phyloP scores from a whole-genome alignment of 176 grass and related monocot genomes.

The Musa acuminata region DNA sequence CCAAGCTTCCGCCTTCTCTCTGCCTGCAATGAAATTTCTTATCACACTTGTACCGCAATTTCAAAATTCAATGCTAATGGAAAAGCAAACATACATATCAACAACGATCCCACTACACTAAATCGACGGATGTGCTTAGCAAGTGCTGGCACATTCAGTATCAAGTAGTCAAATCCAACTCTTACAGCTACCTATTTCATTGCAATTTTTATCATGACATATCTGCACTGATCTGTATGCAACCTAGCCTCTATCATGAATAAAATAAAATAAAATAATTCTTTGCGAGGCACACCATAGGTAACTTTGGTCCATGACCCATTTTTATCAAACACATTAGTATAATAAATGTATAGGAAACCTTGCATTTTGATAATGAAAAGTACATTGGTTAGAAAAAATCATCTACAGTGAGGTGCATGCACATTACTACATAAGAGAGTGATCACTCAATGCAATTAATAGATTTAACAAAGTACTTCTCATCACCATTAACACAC shows the following conservation, averaged over 20 bases:
- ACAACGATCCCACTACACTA: background rate
- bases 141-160: background rate
- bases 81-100: background rate
- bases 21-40: constrained; percentile 38
- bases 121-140: background rate
- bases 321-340: background rate
- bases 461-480: background rate
- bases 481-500: too few relatives aligned
- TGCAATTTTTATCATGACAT: background rate
- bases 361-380: background rate
- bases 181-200: background rate
- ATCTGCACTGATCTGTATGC: background rate
- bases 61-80: background rate
- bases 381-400: background rate
- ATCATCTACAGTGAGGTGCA: background rate
- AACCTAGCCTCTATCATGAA: too few relatives aligned
- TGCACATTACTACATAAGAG: background rate
- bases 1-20: constrained; percentile 97
- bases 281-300: background rate
- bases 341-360: background rate
- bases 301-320: background rate
- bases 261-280: background rate
- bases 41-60: background rate
- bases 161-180: background rate
- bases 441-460: background rate